Base-by-base conservation (phyloP, 129 eudicot species). In the Rutidosis leptorrhynchoides region DNA sequence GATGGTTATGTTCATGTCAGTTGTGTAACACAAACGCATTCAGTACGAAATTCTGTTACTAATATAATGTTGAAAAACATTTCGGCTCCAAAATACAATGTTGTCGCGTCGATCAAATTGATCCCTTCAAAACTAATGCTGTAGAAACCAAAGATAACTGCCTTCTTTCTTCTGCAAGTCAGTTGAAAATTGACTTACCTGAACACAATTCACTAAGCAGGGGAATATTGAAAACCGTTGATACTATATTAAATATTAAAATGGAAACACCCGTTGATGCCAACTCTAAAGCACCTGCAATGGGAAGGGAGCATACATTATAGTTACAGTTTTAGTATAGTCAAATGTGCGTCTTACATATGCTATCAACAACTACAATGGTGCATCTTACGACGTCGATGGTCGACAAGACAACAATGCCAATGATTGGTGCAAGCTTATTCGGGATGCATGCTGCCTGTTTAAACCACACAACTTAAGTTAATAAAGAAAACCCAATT, bases 261-360 rank as follows among this genome's bases (percentile, higher is more conserved):
- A 83, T 83, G 28, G 94, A 83, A 33, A 86, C 79, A 48, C 94
- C 94, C 4, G 94, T 86, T 53, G 94, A 86, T 56, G 94, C 94
- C 80, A 86, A 80, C 70, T 83, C 84, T 82, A 86, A 73, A 25
- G 84, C 76, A 75, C 94, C 94, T 86, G 51, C 51, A 60, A 79
- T 9, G 11, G 43, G 27, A 45, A 75, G 24, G 35, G 23, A 43
- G 59, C 9, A 57, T 53, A 29, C 22, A 28, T 1, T 21, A 74
- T 23, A 65, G 68, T n/a, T n/a, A n/a, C n/a, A n/a, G n/a, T n/a
- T n/a, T n/a, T n/a, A n/a, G n/a, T n/a, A n/a, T n/a, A n/a, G n/a
- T n/a, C n/a, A n/a, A n/a, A n/a, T n/a, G n/a, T n/a, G n/a, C n/a
- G n/a, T n/a, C n/a, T n/a, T n/a, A n/a, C n/a, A n/a, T n/a, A n/a